Conservation (phyloP, 2,329 filamentous ascomycete genomes). For the Ophiostoma tasmaniense region DNA sequence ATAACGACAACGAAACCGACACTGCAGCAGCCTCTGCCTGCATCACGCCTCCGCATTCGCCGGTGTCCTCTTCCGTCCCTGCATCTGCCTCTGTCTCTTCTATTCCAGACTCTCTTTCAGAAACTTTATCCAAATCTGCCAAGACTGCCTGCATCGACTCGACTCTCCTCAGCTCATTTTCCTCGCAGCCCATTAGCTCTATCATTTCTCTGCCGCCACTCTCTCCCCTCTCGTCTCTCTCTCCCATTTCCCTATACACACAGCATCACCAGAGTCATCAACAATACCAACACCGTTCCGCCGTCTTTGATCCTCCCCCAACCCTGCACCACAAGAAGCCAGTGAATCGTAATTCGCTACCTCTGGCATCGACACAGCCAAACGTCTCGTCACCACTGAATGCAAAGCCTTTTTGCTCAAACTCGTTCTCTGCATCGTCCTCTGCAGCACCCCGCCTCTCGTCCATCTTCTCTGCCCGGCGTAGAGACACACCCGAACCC, state of each 20-base stretch:
- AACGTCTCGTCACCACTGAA: background rate
- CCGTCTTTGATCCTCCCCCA: background rate
- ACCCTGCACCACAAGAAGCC: constrained; percentile 1
- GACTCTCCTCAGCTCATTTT: constrained; percentile 1
- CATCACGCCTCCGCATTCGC: constrained; percentile 4
- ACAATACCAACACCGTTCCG: background rate
- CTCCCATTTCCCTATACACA: background rate
- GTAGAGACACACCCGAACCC: background rate
- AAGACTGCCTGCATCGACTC: background rate
- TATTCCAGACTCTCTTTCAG: background rate
- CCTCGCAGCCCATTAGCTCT: background rate
- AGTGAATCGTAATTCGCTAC: background rate
- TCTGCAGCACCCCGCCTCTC: background rate
- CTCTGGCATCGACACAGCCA: background rate
- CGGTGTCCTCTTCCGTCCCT: background rate
- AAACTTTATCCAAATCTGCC: background rate
- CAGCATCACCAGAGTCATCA: background rate
- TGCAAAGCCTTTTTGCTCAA: background rate
- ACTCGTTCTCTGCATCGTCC: background rate
- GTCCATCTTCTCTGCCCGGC: constrained; percentile 1
- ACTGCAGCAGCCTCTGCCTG: background rate
- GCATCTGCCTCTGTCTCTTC: background rate
- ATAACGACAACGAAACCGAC: background rate
- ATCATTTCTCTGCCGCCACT: background rate
- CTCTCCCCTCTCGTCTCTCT: background rate